Conservation (phyloP, 116 monocot genomes). For the Zostera marina region DNA sequence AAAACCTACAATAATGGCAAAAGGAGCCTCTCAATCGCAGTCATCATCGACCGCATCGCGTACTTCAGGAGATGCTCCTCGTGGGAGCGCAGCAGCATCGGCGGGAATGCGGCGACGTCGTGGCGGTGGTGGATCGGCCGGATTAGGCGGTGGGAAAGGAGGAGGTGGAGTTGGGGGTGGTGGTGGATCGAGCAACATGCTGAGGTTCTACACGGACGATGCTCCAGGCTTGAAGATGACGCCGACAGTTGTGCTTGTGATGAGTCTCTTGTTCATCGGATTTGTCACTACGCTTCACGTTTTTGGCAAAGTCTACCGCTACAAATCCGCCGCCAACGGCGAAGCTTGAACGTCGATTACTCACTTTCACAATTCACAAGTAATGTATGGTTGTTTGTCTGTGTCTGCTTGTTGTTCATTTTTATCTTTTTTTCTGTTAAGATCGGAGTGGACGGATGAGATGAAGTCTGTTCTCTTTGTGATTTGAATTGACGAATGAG, state of each 20-base stretch:
- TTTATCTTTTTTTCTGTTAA: neutral
- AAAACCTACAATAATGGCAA: constrained; percentile 6
- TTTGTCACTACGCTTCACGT: constrained; percentile 23
- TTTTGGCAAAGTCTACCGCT: constrained; percentile 23
- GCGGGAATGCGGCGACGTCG: constrained; percentile 5
- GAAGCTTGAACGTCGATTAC: constrained; percentile 4
- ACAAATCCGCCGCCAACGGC: constrained; percentile 9
- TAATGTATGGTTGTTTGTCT: neutral
- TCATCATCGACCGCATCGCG: constrained; percentile 8
- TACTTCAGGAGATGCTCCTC: neutral
- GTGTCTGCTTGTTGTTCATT: no score
- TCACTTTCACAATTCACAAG: no score
- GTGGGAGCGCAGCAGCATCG: neutral
- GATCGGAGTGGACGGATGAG: neutral
- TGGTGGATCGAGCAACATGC: constrained; percentile 17
- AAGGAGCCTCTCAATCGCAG: constrained; percentile 10
- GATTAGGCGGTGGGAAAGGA: neutral
- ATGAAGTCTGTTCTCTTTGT: neutral
- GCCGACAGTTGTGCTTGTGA: constrained; percentile 17
- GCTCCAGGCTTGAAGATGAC: constrained; percentile 21
- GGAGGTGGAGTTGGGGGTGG: constrained; percentile 2
- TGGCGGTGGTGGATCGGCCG: neutral
- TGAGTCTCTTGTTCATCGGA: constrained; percentile 23
- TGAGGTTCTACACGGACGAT: constrained; percentile 27
- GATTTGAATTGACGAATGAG: neutral